Conservation (phyloP, 495 filamentous ascomycete species). For the Lophiostoma macrostomum region DNA sequence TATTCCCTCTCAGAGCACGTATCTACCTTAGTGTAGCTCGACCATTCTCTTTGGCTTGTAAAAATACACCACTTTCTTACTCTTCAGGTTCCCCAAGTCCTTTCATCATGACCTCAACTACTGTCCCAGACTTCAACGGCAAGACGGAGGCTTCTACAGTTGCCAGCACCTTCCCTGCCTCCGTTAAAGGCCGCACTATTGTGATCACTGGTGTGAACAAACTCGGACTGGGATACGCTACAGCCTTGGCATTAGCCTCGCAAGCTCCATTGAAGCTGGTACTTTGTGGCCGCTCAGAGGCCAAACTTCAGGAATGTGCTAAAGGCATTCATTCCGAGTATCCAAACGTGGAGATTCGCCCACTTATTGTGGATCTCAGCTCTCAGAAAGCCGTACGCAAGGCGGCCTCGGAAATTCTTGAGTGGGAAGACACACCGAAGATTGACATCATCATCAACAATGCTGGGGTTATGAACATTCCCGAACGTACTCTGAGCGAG, state of each 20-base stretch:
- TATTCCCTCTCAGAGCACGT: too few relatives aligned
- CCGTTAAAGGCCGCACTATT: neutral
- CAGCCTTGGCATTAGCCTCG: neutral
- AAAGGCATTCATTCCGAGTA: neutral
- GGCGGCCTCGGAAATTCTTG: neutral
- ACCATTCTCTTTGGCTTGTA: too few relatives aligned
- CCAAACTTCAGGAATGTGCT: neutral
- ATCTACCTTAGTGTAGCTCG: too few relatives aligned
- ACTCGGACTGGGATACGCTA: neutral
- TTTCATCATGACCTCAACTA: too few relatives aligned
- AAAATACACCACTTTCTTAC: too few relatives aligned
- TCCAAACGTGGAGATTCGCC: neutral
- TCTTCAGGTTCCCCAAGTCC: too few relatives aligned
- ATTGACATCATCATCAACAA: conserved; percentile 4
- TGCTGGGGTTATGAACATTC: conserved; percentile 6
- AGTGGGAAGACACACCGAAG: too few relatives aligned
- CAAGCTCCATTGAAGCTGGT: neutral
- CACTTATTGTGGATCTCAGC: conserved; percentile 1
- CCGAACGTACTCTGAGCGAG: neutral
- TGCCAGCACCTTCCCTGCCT: neutral
- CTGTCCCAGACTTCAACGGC: neutral
- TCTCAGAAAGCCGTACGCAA: neutral
- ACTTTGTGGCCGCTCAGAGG: neutral
- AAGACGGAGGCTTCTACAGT: neutral
- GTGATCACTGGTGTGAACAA: conserved; percentile 8